Conservation (phyloP, 1,284 basidiomycete genomes). For the Pseudozyma hubeiensis region DNA sequence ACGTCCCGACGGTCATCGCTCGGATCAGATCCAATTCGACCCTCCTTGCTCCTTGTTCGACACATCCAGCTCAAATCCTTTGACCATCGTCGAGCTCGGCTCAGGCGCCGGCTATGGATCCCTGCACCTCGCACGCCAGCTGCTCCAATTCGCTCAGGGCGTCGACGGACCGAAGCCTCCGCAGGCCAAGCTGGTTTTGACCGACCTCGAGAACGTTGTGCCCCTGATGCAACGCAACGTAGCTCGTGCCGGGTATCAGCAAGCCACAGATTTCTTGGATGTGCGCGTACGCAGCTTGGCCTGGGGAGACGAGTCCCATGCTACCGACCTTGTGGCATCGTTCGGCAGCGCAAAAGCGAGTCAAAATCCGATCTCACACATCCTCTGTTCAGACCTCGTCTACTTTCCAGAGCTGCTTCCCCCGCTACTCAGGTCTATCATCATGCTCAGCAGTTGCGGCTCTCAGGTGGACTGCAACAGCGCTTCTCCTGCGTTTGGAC, state of each 20-base stretch:
- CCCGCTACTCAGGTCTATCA: slow-evolving; percentile 60
- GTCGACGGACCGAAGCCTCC: background rate
- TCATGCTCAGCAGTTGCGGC: slow-evolving; percentile 46
- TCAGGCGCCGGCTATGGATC: slow-evolving; percentile 64
- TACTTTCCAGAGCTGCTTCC: slow-evolving; percentile 67
- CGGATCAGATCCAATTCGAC: slow-evolving; percentile 48
- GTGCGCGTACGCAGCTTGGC: slow-evolving; percentile 48
- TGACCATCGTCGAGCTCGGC: slow-evolving; percentile 61
- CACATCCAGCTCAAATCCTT: background rate
- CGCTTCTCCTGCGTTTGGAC: slow-evolving; percentile 1
- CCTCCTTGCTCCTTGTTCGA: slow-evolving; percentile 58
- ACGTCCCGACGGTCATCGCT: slow-evolving; percentile 2
- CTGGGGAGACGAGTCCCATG: slow-evolving; percentile 58
- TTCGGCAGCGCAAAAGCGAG: background rate
- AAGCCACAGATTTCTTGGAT: slow-evolving; percentile 14
- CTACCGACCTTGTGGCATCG: slow-evolving; percentile 17
- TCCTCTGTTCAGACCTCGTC: slow-evolving; percentile 66
- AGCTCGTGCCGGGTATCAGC: slow-evolving; percentile 23
- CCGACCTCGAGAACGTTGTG: slow-evolving; percentile 64
- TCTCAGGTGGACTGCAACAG: background rate
- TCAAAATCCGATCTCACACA: slow-evolving; percentile 47
- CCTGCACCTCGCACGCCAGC: slow-evolving; percentile 56
- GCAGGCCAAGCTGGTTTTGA: slow-evolving; percentile 48
- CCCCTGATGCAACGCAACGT: slow-evolving; percentile 63
- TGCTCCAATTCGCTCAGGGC: slow-evolving; percentile 17